These are phyloP conservation scores for Colletotrichum sp. DNA, from an alignment of 2,329 filamentous ascomycete species.

Conservation along the genomic window DNA sequence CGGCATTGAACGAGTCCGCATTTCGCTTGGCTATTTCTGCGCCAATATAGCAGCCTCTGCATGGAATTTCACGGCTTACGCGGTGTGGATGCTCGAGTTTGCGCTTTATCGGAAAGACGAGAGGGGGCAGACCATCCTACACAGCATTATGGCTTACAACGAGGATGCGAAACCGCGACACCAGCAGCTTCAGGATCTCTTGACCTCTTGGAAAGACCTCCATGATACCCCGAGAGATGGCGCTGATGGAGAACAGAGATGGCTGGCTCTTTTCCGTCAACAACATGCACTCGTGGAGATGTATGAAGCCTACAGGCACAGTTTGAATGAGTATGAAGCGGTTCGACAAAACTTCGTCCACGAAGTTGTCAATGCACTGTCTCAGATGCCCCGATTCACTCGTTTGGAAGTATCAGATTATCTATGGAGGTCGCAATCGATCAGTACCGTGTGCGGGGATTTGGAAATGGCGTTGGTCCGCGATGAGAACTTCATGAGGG, in stretches of 20 bases:
- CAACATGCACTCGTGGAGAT: neutral
- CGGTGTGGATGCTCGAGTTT: neutral
- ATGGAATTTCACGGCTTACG: neutral
- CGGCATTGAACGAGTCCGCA: neutral
- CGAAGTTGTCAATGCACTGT: neutral
- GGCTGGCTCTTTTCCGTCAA: neutral
- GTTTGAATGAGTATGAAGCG: too few relatives aligned
- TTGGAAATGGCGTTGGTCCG: rapidly evolving
- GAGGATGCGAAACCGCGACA: too few relatives aligned
- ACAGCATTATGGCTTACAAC: too few relatives aligned
- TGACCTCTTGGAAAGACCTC: rapidly evolving
- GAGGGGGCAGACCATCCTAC: too few relatives aligned
- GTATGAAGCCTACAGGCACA: neutral
- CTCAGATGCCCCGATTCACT: neutral
- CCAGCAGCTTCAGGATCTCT: neutral
- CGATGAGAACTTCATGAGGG: neutral
- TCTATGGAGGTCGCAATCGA: neutral
- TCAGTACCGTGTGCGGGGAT: too few relatives aligned
- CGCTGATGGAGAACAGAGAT: neutral
- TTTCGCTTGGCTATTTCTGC: neutral
- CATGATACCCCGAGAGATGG: rapidly evolving
- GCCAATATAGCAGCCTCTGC: rapidly evolving
- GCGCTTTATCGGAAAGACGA: neutral
- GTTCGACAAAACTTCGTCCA: neutral
- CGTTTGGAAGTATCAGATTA: neutral